Conservation (phyloP, 495 filamentous ascomycete genomes). For the Neurospora pannonica region DNA sequence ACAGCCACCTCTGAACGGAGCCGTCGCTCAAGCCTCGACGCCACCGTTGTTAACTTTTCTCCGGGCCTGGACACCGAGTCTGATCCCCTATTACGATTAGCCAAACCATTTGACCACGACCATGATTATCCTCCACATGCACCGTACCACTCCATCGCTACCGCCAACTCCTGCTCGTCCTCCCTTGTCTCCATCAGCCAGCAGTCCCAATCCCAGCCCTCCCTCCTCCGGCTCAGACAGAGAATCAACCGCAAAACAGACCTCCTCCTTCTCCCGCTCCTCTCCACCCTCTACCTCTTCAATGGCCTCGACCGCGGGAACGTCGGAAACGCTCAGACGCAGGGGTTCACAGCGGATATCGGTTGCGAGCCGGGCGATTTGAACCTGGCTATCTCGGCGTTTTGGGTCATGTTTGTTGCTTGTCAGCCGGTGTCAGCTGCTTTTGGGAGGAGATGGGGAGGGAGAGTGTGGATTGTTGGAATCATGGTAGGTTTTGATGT, state of each 20-base stretch:
- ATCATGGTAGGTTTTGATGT: constrained; percentile 34
- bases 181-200: background rate
- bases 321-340: constrained; percentile 33
- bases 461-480: constrained; percentile 41
- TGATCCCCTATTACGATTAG: background rate
- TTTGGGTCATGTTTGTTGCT: constrained; percentile 48
- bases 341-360: constrained; percentile 25
- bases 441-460: constrained; percentile 42
- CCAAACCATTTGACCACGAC: background rate
- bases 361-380: constrained; percentile 32
- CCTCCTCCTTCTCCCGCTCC: constrained; percentile 24
- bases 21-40: background rate
- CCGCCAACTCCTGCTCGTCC: background rate
- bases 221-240: background rate
- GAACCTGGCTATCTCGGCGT: constrained; percentile 44
- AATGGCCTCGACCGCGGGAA: constrained; percentile 35
- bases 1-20: background rate
- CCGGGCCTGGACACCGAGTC: background rate
- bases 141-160: background rate
- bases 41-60: background rate
- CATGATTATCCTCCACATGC: background rate
- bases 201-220: background rate
- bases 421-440: constrained; percentile 48
- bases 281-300: constrained; percentile 31
- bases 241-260: constrained; percentile 27